A percentile compares a stretch with the other conserved stretches of the same genome.
Evolutionary conservation across 345 rosid species (phyloP).

Genomic region (Citrus trifoliata): DNA sequence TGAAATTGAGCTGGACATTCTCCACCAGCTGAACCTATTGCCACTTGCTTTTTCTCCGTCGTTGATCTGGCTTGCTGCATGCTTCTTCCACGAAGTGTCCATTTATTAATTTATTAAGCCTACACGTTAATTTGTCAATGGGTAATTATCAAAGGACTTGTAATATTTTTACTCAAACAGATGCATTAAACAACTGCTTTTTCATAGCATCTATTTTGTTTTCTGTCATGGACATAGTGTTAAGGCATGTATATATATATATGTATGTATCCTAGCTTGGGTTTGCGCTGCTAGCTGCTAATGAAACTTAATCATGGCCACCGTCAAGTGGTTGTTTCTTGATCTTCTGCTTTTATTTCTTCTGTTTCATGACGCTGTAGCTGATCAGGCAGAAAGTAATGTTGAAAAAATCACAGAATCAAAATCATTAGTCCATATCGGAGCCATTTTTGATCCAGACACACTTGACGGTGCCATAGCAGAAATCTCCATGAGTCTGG

Average conservation of each 20-base stretch:
- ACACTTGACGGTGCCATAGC: background rate
- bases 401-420: background rate
- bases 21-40: background rate
- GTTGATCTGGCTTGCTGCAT: background rate
- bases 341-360: background rate
- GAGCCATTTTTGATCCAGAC: background rate
- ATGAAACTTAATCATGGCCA: background rate
- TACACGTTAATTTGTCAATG: background rate
- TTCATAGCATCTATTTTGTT: too few relatives aligned
- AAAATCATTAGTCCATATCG: background rate
- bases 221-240: too few relatives aligned
- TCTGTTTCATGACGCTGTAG: background rate
- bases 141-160: too few relatives aligned
- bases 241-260: too few relatives aligned
- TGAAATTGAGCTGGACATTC: too few relatives aligned
- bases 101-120: background rate
- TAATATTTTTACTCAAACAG: too few relatives aligned
- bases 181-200: too few relatives aligned
- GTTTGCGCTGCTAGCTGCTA: too few relatives aligned
- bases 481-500: conserved; percentile 13
- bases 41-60: background rate
- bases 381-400: background rate
- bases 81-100: background rate
- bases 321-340: background rate
- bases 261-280: too few relatives aligned